phyloP scores from a whole-genome alignment of 345 rosid genomes.

The Mercurialis annua region DNA sequence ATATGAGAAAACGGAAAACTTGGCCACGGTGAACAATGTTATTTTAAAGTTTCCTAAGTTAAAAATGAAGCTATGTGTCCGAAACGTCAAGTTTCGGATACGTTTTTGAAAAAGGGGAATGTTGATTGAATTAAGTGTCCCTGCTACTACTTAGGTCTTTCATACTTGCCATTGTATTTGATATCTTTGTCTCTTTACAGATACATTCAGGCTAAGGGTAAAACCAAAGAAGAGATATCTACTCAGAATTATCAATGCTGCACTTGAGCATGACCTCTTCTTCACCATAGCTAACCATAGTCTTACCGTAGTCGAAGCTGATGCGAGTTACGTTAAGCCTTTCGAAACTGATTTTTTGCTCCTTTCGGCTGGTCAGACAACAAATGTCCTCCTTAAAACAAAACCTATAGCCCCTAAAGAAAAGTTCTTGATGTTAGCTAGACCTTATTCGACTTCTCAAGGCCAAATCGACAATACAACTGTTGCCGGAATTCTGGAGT shows the following conservation, averaged over 20 bases:
- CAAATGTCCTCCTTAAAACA: constrained; percentile 60
- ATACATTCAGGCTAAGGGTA: constrained; percentile 59
- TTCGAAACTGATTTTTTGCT: constrained; percentile 44
- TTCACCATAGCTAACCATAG: constrained; percentile 73
- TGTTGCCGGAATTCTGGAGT: constrained; percentile 58
- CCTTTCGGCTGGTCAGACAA: constrained; percentile 69
- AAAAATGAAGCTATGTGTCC: too few species aligned
- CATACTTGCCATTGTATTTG: too few species aligned
- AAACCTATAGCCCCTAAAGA: constrained; percentile 47
- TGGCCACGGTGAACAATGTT: too few species aligned
- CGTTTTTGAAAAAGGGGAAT: too few species aligned
- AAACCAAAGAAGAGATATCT: constrained; percentile 67
- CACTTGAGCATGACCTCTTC: constrained; percentile 70
- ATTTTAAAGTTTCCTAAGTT: too few species aligned
- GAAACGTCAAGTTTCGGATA: too few species aligned
- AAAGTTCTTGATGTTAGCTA: constrained; percentile 61
- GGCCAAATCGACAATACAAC: constrained; percentile 72
- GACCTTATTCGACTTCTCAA: constrained; percentile 63
- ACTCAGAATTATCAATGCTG: constrained; percentile 69
- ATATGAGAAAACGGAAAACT: too few species aligned
- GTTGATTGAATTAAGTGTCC: too few species aligned
- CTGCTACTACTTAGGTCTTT: too few species aligned
- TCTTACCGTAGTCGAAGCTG: constrained; percentile 69
- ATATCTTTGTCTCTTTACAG: constrained; percentile 23
- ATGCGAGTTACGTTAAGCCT: constrained; percentile 71